These are phyloP conservation scores for Malassezia caprae DNA, from an alignment of 1,284 basidiomycete species.

Conservation along the genomic window DNA sequence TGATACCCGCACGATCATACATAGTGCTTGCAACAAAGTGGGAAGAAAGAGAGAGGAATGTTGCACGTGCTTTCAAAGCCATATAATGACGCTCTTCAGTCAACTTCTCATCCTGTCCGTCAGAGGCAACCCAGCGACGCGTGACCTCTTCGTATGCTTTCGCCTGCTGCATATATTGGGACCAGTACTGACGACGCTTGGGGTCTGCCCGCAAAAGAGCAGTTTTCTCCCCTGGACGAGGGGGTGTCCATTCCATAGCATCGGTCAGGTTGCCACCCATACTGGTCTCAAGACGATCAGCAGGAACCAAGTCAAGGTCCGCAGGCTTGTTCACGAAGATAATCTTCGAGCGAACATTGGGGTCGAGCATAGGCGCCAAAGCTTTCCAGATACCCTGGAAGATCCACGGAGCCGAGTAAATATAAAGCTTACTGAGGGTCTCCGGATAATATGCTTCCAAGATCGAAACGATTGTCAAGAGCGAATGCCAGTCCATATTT, in stretches of 20 bases:
- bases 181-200: slow-evolving; percentile 33
- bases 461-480: slow-evolving; percentile 35
- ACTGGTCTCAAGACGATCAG: slow-evolving; percentile 25
- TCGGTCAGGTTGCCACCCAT: slow-evolving; percentile 29
- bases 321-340: slow-evolving; percentile 40
- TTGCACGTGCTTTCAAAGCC: slow-evolving; percentile 44
- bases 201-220: slow-evolving; percentile 31
- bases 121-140: slow-evolving; percentile 37
- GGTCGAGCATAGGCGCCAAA: slow-evolving; percentile 44
- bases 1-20: slow-evolving; percentile 46
- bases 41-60: slow-evolving; percentile 47
- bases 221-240: slow-evolving; percentile 44
- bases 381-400: slow-evolving; percentile 48
- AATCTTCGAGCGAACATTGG: slow-evolving; percentile 42
- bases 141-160: slow-evolving; percentile 43
- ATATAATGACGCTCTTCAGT: slow-evolving; percentile 34
- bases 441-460: slow-evolving; percentile 49
- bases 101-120: slow-evolving; percentile 22
- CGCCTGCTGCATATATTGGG: slow-evolving; percentile 37
- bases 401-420: slow-evolving; percentile 50
- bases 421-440: slow-evolving; percentile 46
- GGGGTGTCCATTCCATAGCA: slow-evolving; percentile 29
- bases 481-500: slow-evolving; percentile 42
- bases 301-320: slow-evolving; percentile 37
- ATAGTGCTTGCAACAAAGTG: slow-evolving; percentile 41